Conservation (phyloP, 129 eudicot species). For the Arctium lappa region DNA sequence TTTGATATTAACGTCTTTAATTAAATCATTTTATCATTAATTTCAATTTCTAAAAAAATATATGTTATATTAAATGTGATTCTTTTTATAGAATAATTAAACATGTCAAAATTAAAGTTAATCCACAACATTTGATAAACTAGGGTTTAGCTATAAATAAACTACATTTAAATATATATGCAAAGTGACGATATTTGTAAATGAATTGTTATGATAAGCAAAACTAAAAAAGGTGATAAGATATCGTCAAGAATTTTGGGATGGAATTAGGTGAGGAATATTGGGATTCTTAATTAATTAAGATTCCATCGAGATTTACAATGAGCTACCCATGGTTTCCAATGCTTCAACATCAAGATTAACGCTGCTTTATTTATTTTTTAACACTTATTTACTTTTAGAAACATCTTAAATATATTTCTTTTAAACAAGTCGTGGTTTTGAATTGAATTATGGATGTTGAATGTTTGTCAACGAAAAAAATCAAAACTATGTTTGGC, state of each 20-base stretch:
- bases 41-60: background rate
- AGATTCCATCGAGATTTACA: background rate
- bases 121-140: background rate
- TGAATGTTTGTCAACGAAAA: background rate
- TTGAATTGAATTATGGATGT: background rate
- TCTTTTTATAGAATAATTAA: background rate
- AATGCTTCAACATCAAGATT: background rate
- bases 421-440: background rate
- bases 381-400: background rate
- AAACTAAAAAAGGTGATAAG: background rate
- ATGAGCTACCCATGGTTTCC: background rate
- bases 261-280: too few relatives aligned
- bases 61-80: background rate
- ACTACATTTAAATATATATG: background rate
- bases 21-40: background rate
- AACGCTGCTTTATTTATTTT: background rate
- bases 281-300: background rate
- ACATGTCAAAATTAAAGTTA: background rate
- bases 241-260: background rate
- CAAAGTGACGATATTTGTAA: background rate
- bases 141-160: background rate
- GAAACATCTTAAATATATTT: background rate
- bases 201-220: background rate
- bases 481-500: background rate
- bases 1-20: too few relatives aligned